Evolutionary conservation across 768 basidiomycete species (phyloP).

Genomic region (Coprinopsis marcescibilis): DNA sequence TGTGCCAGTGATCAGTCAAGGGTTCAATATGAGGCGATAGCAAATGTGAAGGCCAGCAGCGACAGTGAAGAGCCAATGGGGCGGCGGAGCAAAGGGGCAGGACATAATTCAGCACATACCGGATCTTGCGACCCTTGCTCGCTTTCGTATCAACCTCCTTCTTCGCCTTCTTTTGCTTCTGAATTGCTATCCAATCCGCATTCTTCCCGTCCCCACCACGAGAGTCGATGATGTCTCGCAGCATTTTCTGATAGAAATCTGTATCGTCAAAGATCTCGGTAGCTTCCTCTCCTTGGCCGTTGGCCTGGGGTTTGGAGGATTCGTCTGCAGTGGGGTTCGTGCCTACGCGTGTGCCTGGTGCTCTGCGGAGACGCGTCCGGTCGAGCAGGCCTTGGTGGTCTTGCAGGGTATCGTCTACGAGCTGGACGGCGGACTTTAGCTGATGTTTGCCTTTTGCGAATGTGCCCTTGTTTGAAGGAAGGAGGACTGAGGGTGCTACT

Average conservation of each 20-base stretch:
- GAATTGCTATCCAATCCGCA: slow-evolving; percentile 59
- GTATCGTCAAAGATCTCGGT: slow-evolving; percentile 75
- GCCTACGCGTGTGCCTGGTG: slow-evolving; percentile 41
- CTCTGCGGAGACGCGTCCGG: slow-evolving; percentile 55
- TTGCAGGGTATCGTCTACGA: slow-evolving; percentile 68
- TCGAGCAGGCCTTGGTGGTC: slow-evolving; percentile 55
- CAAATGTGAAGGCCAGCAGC: too few relatives aligned
- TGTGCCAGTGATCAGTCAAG: too few relatives aligned
- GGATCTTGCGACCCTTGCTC: slow-evolving; percentile 89
- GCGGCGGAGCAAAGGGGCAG: background rate
- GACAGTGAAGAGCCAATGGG: slow-evolving; percentile 10
- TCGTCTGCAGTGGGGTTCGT: too few relatives aligned
- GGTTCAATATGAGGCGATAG: too few relatives aligned
- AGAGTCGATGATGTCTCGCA: slow-evolving; percentile 87
- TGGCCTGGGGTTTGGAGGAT: too few relatives aligned
- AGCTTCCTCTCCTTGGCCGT: slow-evolving; percentile 27
- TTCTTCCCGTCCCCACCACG: slow-evolving; percentile 34
- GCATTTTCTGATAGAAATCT: slow-evolving; percentile 89
- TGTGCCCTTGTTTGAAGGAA: slow-evolving; percentile 63
- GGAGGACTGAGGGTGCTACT: slow-evolving; percentile 73
- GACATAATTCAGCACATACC: slow-evolving; percentile 39
- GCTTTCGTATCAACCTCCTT: slow-evolving; percentile 94
- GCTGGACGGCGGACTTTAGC: slow-evolving; percentile 61
- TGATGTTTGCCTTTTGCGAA: slow-evolving; percentile 56
- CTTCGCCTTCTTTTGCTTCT: slow-evolving; percentile 68